Conservation (phyloP, 257 asterid genomes). For the Nicotiana tomentosiformis region DNA sequence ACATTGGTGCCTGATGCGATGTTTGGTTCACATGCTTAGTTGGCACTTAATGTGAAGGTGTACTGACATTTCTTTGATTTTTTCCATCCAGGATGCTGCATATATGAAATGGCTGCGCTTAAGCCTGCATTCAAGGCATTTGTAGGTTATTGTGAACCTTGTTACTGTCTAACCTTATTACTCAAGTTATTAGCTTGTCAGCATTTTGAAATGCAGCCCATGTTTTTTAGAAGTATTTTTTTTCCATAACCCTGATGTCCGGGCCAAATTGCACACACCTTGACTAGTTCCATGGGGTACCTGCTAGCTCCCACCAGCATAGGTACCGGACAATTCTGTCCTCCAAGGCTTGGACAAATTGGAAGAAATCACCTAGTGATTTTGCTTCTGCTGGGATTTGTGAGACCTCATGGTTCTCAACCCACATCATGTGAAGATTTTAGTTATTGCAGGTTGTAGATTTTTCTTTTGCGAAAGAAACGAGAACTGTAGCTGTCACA, state of each 20-base stretch:
- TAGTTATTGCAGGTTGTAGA: not conserved
- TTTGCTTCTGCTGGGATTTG: no score
- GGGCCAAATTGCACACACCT: no score
- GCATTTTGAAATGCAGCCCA: not conserved
- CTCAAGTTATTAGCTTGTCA: not conserved
- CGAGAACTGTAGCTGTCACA: not conserved
- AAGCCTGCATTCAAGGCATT: conserved; percentile 97
- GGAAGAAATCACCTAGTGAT: no score
- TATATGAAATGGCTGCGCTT: conserved; percentile 83
- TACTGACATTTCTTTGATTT: conserved; percentile 11
- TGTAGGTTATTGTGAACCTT: conserved; percentile 47
- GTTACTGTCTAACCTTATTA: not conserved
- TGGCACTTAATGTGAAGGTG: conserved; percentile 2
- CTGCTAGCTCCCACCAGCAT: no score
- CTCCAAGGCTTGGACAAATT: no score
- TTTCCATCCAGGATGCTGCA: conserved; percentile 77
- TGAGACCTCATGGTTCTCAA: not conserved
- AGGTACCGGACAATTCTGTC: no score
- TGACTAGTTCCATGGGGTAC: no score
- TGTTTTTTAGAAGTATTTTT: not conserved
- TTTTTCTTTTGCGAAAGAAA: not conserved
- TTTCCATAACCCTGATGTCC: no score
- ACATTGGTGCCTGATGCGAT: not conserved
- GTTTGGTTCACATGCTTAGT: not conserved
- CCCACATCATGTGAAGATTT: not conserved